These are phyloP conservation scores for Akanthomyces lecanii DNA, from an alignment of 2,329 filamentous ascomycete genomes.

Conservation along the genomic window DNA sequence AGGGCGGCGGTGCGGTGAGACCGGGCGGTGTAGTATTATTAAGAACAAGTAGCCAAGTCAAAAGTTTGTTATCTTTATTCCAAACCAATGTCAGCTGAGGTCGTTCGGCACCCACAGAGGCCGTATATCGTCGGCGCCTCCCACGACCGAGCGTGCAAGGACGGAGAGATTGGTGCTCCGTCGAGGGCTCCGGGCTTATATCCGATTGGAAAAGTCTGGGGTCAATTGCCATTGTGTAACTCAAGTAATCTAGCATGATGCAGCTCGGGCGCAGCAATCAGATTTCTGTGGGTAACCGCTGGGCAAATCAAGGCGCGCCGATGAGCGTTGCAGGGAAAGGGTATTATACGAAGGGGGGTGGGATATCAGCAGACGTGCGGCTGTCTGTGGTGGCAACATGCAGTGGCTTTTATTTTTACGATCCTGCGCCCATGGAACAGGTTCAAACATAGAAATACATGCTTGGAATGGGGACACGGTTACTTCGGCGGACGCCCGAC, in stretches of 20 bases:
- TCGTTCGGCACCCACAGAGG: neutral
- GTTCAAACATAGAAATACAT: neutral
- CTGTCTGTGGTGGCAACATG: neutral
- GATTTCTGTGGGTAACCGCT: slow-evolving; percentile 2
- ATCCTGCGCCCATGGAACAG: neutral
- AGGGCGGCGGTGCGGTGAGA: slow-evolving; percentile 1
- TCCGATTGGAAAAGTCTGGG: slow-evolving; percentile 9
- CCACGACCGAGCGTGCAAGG: neutral
- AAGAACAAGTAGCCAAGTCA: neutral
- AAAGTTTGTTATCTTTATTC: neutral
- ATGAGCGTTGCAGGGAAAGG: neutral
- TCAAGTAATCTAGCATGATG: slow-evolving; percentile 13
- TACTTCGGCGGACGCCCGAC: neutral
- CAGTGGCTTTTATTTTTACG: neutral
- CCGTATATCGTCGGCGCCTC: neutral
- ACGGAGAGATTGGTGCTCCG: neutral
- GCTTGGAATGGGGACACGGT: neutral
- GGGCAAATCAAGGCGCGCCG: neutral
- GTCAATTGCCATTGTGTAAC: slow-evolving; percentile 4
- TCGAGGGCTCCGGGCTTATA: neutral
- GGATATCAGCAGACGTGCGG: slow-evolving; percentile 5
- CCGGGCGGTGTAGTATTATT: neutral
- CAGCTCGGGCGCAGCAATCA: slow-evolving; percentile 2
- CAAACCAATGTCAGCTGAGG: neutral
- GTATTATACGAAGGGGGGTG: neutral